Evolutionary conservation across 805 yeast species (phyloP), one percentile per base, ranked within the genome.

Genomic region (Metschnikowia shivogae): DNA sequence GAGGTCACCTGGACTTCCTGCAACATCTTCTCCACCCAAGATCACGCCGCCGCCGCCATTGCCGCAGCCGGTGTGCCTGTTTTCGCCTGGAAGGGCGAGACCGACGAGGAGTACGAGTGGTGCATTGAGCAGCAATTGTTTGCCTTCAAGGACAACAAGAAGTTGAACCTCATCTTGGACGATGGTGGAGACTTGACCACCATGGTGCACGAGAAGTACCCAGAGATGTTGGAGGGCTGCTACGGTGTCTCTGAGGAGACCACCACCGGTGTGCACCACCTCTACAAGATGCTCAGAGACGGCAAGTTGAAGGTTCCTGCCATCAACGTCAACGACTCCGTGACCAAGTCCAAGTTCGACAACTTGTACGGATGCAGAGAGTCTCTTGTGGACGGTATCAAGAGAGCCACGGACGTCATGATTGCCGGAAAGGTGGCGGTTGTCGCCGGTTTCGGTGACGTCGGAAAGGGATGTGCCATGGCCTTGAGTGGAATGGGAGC

Each of bases 401-500:
- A 92, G 85, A 89, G 98, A 79, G 99, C 98, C 72, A 92, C 99
- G 66, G 99, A 92, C 67, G 98, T 92, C 62, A 93, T 92, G 98
- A 85, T 92, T 67, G 98, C 97, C 59, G 99, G 99, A 78, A 92
- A 92, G 80, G 93, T 88, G 67, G 96, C 98, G 52, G 95, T 92
- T 62, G 98, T 92, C 63, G 97, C 97, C 53, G 99, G 99, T 76
- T 92, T 84, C 80, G 99, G 99, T 82, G 99, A 92, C 70, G 99
- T 92, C 67, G 99, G 99, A 79, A 92, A 92, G 80, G 99, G 99
- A 73, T 92, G 99, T 82, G 97, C 97, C 71, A 86, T 89, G 88
- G 96, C 99, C 57, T 82, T 93, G 65, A 85, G 88, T 77, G 90
- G 95, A 68, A 90, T 92, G 97, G 99, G 99, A 79, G 97, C 99